These are phyloP conservation scores for Diaporthe vexans DNA, from an alignment of 2,329 filamentous ascomycete genomes.

Conservation along the genomic window DNA sequence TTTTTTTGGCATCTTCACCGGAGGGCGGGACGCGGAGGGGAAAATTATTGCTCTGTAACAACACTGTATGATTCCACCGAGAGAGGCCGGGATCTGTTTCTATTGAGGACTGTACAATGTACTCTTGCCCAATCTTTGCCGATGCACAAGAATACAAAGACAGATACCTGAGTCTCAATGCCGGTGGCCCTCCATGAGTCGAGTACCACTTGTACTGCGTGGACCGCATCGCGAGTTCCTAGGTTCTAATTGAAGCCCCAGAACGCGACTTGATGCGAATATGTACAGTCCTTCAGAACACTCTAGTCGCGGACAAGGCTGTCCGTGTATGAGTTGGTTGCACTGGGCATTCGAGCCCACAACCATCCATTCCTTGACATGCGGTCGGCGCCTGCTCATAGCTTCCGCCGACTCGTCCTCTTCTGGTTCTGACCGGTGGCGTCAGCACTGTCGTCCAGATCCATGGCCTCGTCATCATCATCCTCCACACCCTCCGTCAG, in stretches of 20 bases:
- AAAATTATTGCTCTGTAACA: constrained; percentile 17
- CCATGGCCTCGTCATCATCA: constrained; percentile 66
- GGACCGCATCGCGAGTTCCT: no score
- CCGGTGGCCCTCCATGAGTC: neutral
- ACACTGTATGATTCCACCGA: constrained; percentile 25
- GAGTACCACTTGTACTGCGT: neutral
- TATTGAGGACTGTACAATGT: constrained; percentile 13
- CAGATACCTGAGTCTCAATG: neutral
- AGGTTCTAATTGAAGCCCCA: neutral
- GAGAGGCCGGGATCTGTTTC: constrained; percentile 25
- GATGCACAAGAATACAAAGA: neutral
- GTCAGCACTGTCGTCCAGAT: constrained; percentile 66
- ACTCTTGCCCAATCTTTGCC: constrained; percentile 12
- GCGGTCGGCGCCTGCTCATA: constrained; percentile 53
- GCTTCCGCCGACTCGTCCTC: constrained; percentile 67
- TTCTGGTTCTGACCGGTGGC: constrained; percentile 67
- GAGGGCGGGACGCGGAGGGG: neutral
- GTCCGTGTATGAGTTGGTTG: neutral
- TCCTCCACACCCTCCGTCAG: constrained; percentile 59
- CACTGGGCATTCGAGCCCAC: neutral
- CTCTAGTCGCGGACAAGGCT: neutral
- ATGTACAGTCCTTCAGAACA: constrained; percentile 2
- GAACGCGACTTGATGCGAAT: neutral
- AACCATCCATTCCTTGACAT: neutral
- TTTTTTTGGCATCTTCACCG: constrained; percentile 16